A percentile compares a stretch with the other conserved stretches of the same genome.
Evolutionary conservation across 2,329 filamentous ascomycete genomes (phyloP).

Genomic region (Fusarium cyanostomum): DNA sequence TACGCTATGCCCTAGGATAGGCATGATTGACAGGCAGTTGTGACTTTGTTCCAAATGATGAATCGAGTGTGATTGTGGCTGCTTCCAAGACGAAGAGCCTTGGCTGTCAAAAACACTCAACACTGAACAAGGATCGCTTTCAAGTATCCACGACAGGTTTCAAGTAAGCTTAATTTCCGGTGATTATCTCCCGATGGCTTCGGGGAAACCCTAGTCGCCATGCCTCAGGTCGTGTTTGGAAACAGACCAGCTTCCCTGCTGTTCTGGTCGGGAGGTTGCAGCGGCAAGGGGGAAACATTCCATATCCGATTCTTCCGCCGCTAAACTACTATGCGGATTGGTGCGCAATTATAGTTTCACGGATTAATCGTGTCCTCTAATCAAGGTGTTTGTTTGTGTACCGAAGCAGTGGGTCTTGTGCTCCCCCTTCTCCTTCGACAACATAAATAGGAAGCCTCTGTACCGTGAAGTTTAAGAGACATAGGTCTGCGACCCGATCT

Average conservation of each 20-base stretch:
- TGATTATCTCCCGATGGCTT: not conserved
- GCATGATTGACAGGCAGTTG: too few species aligned
- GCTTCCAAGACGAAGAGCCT: too few species aligned
- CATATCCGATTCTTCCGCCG: not conserved
- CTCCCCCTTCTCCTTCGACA: not conserved
- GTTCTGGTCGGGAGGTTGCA: not conserved
- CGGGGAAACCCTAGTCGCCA: not conserved
- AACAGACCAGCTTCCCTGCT: not conserved
- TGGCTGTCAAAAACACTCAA: too few species aligned
- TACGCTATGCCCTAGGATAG: too few species aligned
- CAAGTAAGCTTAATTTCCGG: not conserved
- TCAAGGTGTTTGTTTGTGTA: not conserved
- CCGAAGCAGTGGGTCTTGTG: too few species aligned
- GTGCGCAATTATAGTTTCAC: not conserved
- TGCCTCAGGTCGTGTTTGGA: constrained; percentile 5
- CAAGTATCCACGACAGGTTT: not conserved
- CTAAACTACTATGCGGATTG: not conserved
- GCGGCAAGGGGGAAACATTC: not conserved
- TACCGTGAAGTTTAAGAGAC: not conserved
- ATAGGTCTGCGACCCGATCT: not conserved
- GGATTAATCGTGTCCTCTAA: constrained; percentile 2
- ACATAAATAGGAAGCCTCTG: not conserved
- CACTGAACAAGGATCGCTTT: too few species aligned
- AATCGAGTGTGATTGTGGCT: too few species aligned
- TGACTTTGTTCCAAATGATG: too few species aligned